Percentiles rank a stretch among this genome's conserved stretches.
Evolutionary conservation across 2,329 filamentous ascomycete species (phyloP).

Genomic region (Sporothrix curviconia): DNA sequence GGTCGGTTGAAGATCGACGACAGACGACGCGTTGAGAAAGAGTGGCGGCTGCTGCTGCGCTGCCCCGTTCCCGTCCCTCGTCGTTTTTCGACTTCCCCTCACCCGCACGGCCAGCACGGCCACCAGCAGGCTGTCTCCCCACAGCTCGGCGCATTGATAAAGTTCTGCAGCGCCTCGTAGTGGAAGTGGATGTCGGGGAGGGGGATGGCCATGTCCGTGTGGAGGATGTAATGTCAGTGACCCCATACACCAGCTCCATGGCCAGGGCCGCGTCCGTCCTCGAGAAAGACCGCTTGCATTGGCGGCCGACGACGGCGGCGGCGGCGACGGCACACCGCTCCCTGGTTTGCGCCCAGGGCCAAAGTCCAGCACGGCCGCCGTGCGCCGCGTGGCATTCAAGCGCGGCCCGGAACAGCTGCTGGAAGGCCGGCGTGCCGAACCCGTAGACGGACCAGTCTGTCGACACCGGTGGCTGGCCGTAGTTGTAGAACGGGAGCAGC

Average conservation of each 20-base stretch:
- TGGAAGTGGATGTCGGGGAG: slow-evolving; percentile 18
- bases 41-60: background rate
- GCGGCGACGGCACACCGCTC: slow-evolving; percentile 20
- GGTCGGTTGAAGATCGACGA: slow-evolving; percentile 19
- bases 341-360: slow-evolving; percentile 23
- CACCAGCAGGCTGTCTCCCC: slow-evolving; percentile 21
- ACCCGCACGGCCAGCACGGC: slow-evolving; percentile 20
- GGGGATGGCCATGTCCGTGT: slow-evolving; percentile 12
- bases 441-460: slow-evolving; percentile 32
- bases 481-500: slow-evolving; percentile 25
- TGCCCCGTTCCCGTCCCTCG: background rate
- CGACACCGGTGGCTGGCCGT: slow-evolving; percentile 20
- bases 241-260: slow-evolving; percentile 29
- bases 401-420: slow-evolving; percentile 17
- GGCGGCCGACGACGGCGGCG: background rate
- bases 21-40: background rate
- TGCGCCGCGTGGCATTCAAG: too few relatives aligned
- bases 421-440: slow-evolving; percentile 31
- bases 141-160: slow-evolving; percentile 21
- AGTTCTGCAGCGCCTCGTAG: slow-evolving; percentile 14
- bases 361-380: slow-evolving; percentile 20
- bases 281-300: background rate
- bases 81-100: too few relatives aligned
- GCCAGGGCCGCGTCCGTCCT: slow-evolving; percentile 29
- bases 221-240: slow-evolving; percentile 23